Base-by-base conservation (phyloP, 1,284 basidiomycete genomes). In the Apiotrichum montevideense region DNA sequence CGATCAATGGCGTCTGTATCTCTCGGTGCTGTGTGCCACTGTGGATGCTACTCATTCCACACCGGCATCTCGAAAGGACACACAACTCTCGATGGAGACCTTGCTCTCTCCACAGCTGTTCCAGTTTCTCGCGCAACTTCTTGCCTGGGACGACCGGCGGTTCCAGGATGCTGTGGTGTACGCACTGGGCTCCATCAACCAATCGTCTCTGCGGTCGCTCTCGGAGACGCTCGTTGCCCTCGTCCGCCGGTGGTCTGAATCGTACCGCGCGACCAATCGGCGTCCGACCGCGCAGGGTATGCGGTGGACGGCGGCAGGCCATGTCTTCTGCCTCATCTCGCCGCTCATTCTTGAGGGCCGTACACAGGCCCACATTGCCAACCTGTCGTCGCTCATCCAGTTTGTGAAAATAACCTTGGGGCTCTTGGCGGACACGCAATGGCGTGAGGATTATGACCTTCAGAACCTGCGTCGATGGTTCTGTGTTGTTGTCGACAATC, bases 1-100 rank as follows among this genome's bases (percentile, higher is more conserved):
- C 29, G 85, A 88, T 48, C 90, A 95, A 71, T 97, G 92, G 93
- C 83, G 88, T 59, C 79, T 86, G 34, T 95, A 90, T 85, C 81
- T 91, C 49, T 87, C 88, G 59, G 81, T 88, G 9, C 80, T 94
- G 6, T 92, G 88, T 65, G 83, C 87, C 14, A 92, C 88, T 0
- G 75, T 78, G 43, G 67, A 71, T 8, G 65, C 65, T 0, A 86
- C 88, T 3, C 80, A 83, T 0, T 80, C 67, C 3, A 65, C 87
- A 2, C 82, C 84, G 1, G 87, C 66, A 0, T 65, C 68, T 32
- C 62, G 69, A 0, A 74, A 73, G 56, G 71, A 91, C 53, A 77
- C 81, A 5, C 59, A 70, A 37, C 63, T 73, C 9, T 68, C 69
- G 7, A 61, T 69, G 3, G 73, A 73, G 35, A 65, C 69, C 21